Evolutionary conservation across 176 grass and related monocot genomes (phyloP).

Genomic region (Olyra latifolia): DNA sequence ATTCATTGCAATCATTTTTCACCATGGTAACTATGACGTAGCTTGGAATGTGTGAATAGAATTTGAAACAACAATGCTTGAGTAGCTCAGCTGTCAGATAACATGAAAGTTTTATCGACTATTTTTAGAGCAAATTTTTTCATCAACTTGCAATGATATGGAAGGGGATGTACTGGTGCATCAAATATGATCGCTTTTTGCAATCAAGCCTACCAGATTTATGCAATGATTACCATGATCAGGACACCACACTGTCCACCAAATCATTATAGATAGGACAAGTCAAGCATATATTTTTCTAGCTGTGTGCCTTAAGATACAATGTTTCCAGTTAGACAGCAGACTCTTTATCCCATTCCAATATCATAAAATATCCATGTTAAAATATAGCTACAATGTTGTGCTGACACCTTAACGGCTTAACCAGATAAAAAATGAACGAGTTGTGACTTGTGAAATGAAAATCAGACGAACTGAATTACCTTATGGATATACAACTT

Average conservation of each 20-base stretch:
- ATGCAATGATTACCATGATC: slow-evolving; percentile 39
- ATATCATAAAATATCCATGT: slow-evolving; percentile 6
- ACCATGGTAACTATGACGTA: neutral
- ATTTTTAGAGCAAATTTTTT: too few species aligned
- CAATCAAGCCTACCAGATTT: slow-evolving; percentile 43
- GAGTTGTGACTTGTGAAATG: neutral
- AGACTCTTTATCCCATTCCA: neutral
- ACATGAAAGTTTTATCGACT: too few species aligned
- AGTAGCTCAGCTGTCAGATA: slow-evolving; percentile 5
- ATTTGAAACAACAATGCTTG: neutral
- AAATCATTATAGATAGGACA: slow-evolving; percentile 16
- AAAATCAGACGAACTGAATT: neutral
- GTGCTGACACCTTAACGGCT: neutral
- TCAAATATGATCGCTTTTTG: slow-evolving; percentile 15
- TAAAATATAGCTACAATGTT: neutral
- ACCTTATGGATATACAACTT: neutral
- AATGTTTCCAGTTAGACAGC: slow-evolving; percentile 21
- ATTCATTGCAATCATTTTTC: neutral
- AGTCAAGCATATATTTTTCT: neutral
- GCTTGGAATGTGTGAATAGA: slow-evolving; percentile 2
- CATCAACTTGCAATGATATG: neutral
- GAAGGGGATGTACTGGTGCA: slow-evolving; percentile 19
- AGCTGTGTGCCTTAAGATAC: neutral
- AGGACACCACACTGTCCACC: slow-evolving; percentile 16
- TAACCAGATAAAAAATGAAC: slow-evolving; percentile 21